Conservation (phyloP, 805 yeast species). For the Teunomyces pallodes region DNA sequence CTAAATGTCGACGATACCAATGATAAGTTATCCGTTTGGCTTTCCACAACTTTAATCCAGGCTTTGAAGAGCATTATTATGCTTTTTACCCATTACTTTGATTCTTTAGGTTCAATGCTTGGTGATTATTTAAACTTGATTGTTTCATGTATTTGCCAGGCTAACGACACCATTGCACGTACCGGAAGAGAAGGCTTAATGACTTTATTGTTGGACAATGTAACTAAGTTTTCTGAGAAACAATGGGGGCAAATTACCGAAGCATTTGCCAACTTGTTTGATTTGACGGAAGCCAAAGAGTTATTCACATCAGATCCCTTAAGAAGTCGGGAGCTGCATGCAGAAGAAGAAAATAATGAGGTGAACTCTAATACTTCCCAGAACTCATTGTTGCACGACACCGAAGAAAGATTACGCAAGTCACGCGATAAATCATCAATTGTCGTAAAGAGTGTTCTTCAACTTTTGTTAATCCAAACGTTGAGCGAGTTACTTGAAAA, state of each 20-base stretch:
- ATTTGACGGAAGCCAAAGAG: slow-evolving; percentile 81
- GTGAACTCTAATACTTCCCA: slow-evolving; percentile 9
- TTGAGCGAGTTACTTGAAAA: slow-evolving; percentile 75
- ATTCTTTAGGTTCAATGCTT: slow-evolving; percentile 66
- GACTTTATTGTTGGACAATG: slow-evolving; percentile 74
- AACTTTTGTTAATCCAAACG: slow-evolving; percentile 82
- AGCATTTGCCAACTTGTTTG: slow-evolving; percentile 69
- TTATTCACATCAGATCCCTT: slow-evolving; percentile 64
- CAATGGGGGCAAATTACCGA: slow-evolving; percentile 76
- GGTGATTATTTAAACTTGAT: slow-evolving; percentile 76
- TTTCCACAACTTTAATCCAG: slow-evolving; percentile 93
- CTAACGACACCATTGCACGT: slow-evolving; percentile 92
- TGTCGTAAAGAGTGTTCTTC: slow-evolving; percentile 90
- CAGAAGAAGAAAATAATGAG: slow-evolving; percentile 27
- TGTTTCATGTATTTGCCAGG: slow-evolving; percentile 90
- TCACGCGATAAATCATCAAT: slow-evolving; percentile 65
- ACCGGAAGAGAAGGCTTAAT: slow-evolving; percentile 90
- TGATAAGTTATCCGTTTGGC: slow-evolving; percentile 92
- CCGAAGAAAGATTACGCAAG: slow-evolving; percentile 39
- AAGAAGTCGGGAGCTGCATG: slow-evolving; percentile 12
- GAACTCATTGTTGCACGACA: slow-evolving; percentile 18
- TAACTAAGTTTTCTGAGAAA: slow-evolving; percentile 52
- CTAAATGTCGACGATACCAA: slow-evolving; percentile 59
- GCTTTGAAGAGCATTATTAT: slow-evolving; percentile 87
- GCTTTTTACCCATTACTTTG: slow-evolving; percentile 79